Percentiles rank a stretch among this genome's conserved stretches.
phyloP scores from a whole-genome alignment of 2,329 filamentous ascomycete species.

The Fusarium aywerte region DNA sequence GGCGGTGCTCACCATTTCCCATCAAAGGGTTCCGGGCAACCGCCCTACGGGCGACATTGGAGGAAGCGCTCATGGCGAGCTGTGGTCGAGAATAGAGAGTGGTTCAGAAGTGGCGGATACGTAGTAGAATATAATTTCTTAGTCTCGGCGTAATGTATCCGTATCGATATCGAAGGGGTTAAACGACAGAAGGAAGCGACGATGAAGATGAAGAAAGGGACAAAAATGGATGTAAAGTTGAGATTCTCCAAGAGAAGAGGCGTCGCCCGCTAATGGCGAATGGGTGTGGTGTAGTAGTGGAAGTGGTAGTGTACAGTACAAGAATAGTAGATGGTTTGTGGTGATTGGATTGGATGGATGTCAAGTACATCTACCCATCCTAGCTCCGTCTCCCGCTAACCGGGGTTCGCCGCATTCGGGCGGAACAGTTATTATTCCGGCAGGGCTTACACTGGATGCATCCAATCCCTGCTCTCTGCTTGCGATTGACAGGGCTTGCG shows the following conservation, averaged over 20 bases:
- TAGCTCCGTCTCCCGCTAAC: constrained; percentile 38
- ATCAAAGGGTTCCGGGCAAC: constrained; percentile 64
- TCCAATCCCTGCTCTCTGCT: constrained; percentile 35
- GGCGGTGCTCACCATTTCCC: constrained; percentile 56
- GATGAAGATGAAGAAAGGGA: constrained; percentile 43
- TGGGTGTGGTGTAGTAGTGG: constrained; percentile 28
- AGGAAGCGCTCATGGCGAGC: constrained; percentile 65
- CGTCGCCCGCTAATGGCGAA: constrained; percentile 39
- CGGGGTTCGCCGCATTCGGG: constrained; percentile 33
- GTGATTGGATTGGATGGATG: constrained; percentile 36
- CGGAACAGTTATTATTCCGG: constrained; percentile 16
- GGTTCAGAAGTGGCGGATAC: constrained; percentile 18
- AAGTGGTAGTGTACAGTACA: constrained; percentile 11
- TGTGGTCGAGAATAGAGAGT: constrained; percentile 13
- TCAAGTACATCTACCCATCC: constrained; percentile 28
- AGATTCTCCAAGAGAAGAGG: constrained; percentile 39
- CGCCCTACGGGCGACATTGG: constrained; percentile 65
- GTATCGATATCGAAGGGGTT: constrained; percentile 19
- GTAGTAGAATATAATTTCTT: constrained; percentile 9
- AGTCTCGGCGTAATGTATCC: constrained; percentile 5
- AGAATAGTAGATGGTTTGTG: constrained; percentile 30
- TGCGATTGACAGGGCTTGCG: constrained; percentile 26
- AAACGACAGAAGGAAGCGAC: constrained; percentile 12
- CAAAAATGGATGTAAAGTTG: constrained; percentile 42
- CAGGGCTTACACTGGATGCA: constrained; percentile 9